Base-by-base conservation (phyloP, 2,329 filamentous ascomycete genomes). In the Cladosporium sp. region DNA sequence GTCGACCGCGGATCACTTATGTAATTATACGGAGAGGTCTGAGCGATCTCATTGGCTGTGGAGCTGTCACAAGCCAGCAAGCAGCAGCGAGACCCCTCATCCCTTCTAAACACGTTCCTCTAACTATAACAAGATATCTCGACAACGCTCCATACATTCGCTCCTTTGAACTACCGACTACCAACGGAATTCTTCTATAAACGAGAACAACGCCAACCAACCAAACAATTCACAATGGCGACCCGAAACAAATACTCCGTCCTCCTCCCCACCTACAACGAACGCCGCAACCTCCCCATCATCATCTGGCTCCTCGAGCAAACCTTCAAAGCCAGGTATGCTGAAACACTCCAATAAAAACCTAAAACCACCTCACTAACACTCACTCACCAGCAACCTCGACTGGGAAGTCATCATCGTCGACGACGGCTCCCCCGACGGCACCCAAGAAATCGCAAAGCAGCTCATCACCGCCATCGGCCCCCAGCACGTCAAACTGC, bases 381-480 rank as follows among this genome's bases (percentile, higher is more conserved):
- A 32, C 53, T 39, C 25, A 30, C 26, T 32, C 3, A n/a, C 36
- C 70, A 97, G 94, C 76, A 91, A 95, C 59, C 87, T 99, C 74
- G 90, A 98, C 79, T 99, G 92, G 92, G 93, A 99, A 83, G 85
- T 99, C 78, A 90, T 99, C 78, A 95, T 99, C 78, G 91, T 99
- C 79, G 95, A 99, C 86, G 96, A 99, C 80, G 95, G 91, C 81
- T 97, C 92, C 65, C 95, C 95, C 71, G 95, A 99, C 80, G 93
- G 93, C 76, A 99, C 95, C 62, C 91, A 96, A 79, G 88, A 91
- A 68, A 87, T 99, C 73, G 95, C 94, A 68, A 85, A 90, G 76
- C 93, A 99, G 79, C 91, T 99, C 70, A 89, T 94, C 77, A 90
- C 91, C 77, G 90, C 89, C 74, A 99, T 96, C 86, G 82, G 83